phyloP scores from a whole-genome alignment of 495 filamentous ascomycete genomes.

The Aspergillus asperescens region DNA sequence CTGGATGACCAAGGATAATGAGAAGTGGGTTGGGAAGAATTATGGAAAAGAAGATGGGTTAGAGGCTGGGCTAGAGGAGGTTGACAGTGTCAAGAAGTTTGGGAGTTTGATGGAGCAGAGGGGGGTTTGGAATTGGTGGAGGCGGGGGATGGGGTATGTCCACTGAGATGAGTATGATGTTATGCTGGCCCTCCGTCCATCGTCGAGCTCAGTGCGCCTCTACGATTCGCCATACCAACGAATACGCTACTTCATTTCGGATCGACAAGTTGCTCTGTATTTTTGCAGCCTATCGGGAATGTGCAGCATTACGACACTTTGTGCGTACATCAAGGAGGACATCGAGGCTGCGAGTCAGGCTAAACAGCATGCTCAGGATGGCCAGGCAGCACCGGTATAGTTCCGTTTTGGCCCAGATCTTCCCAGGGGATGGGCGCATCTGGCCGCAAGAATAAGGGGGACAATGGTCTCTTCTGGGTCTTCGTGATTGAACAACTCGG shows the following conservation, averaged over 20 bases:
- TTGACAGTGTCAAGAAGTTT: slow-evolving; percentile 46
- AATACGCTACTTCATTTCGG: background rate
- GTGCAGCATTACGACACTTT: background rate
- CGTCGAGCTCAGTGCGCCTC: background rate
- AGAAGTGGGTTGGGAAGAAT: background rate
- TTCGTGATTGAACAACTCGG: slow-evolving; percentile 19
- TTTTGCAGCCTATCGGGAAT: background rate
- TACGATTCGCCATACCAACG: background rate
- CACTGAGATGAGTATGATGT: slow-evolving; percentile 14
- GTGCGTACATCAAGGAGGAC: background rate
- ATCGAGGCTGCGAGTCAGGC: background rate
- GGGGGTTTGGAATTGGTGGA: slow-evolving; percentile 46
- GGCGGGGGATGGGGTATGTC: slow-evolving; percentile 44
- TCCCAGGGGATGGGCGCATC: slow-evolving; percentile 13
- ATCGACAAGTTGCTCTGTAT: background rate
- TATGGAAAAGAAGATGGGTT: background rate
- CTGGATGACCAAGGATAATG: background rate
- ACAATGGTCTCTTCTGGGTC: slow-evolving; percentile 6
- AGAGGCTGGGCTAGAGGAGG: slow-evolving; percentile 27
- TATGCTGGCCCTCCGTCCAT: background rate
- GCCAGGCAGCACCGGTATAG: slow-evolving; percentile 15
- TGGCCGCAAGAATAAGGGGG: slow-evolving; percentile 1
- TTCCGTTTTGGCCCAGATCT: slow-evolving; percentile 19
- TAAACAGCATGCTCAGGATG: slow-evolving; percentile 7
- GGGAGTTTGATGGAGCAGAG: slow-evolving; percentile 36